These are phyloP conservation scores for Sporothrix mexicana DNA, from an alignment of 2,329 filamentous ascomycete genomes.

Conservation along the genomic window DNA sequence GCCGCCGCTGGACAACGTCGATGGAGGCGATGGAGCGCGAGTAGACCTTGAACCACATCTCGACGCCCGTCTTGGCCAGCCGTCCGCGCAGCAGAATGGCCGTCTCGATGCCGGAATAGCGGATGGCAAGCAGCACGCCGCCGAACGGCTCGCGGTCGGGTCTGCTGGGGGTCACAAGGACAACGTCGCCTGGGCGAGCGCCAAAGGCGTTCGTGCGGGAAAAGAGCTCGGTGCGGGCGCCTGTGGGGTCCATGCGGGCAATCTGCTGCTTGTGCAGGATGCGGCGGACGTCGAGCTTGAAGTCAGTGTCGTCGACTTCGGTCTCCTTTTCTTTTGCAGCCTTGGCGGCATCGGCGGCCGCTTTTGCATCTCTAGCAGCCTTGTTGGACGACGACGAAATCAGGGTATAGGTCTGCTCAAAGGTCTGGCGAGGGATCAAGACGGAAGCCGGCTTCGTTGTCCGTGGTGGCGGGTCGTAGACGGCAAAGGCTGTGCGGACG, in stretches of 20 bases:
- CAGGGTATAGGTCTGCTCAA: too few species aligned
- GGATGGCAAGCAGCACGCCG: constrained; percentile 86
- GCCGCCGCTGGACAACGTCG: constrained; percentile 86
- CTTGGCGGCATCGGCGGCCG: constrained; percentile 16
- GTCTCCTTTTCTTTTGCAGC: constrained; percentile 25
- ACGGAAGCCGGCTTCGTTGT: constrained; percentile 22
- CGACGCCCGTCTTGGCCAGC: constrained; percentile 83
- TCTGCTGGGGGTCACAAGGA: constrained; percentile 85
- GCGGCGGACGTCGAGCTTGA: constrained; percentile 63
- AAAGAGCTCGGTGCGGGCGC: constrained; percentile 82
- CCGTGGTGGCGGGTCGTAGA: constrained; percentile 48
- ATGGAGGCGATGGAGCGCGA: constrained; percentile 87
- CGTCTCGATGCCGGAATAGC: constrained; percentile 85
- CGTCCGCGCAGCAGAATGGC: constrained; percentile 85
- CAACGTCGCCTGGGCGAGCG: constrained; percentile 84
- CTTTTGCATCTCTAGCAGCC: too few species aligned
- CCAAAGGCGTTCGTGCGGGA: constrained; percentile 75
- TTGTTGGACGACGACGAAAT: too few species aligned
- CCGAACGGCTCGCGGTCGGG: constrained; percentile 83
- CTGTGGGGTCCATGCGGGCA: constrained; percentile 78
- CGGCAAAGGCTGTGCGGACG: constrained; percentile 54
- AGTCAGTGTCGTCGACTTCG: not conserved
- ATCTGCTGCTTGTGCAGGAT: constrained; percentile 73
- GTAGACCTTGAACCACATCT: constrained; percentile 98
- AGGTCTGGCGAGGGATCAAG: constrained; percentile 12